These are phyloP conservation scores for Exophiala calicioides DNA, from an alignment of 2,329 filamentous ascomycete species.

Conservation along the genomic window DNA sequence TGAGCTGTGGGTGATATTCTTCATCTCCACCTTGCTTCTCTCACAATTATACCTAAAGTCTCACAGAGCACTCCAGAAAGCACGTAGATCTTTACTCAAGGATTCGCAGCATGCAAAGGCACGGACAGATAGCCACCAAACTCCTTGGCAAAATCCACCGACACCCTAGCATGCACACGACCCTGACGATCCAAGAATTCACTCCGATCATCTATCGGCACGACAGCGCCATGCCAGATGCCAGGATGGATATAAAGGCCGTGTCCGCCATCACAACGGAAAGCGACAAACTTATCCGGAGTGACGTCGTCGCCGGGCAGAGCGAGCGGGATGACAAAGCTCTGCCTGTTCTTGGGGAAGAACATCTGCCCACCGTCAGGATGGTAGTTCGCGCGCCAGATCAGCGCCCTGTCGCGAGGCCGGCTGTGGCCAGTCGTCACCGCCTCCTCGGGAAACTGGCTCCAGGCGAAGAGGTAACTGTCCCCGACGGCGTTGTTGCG, in stretches of 20 bases:
- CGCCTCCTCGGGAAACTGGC: conserved; percentile 15
- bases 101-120: too few relatives aligned
- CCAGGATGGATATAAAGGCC: conserved; percentile 20
- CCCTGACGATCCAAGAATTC: conserved; percentile 16
- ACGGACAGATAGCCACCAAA: conserved; percentile 20
- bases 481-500: conserved; percentile 19
- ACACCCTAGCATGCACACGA: conserved; percentile 18
- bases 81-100: too few relatives aligned
- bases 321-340: conserved; percentile 16
- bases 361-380: conserved; percentile 20
- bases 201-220: conserved; percentile 14
- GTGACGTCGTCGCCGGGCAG: conserved; percentile 18
- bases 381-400: conserved; percentile 21
- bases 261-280: conserved; percentile 14
- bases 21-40: too few relatives aligned
- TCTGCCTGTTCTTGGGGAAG: conserved; percentile 13
- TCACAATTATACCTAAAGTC: too few relatives aligned
- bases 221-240: conserved; percentile 20
- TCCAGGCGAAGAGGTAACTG: conserved; percentile 22
- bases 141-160: conserved; percentile 20
- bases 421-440: not conserved
- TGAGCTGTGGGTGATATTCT: too few relatives aligned
- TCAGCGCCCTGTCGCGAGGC: conserved; percentile 13
- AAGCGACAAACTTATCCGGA: conserved; percentile 18
- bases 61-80: too few relatives aligned